Conservation (phyloP, 805 yeast genomes). For the Cyberlindnera lachancei region DNA sequence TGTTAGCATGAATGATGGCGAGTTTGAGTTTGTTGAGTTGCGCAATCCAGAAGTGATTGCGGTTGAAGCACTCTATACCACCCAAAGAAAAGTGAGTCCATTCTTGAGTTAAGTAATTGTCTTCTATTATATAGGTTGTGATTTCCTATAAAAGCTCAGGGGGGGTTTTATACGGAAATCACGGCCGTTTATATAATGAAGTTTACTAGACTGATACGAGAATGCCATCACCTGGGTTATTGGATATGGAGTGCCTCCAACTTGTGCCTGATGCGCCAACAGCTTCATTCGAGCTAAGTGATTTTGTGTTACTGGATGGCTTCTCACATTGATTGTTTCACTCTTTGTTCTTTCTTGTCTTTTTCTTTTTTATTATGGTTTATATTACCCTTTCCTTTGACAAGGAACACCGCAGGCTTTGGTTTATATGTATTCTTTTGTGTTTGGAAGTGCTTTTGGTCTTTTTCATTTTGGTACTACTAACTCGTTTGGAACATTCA, state of each 20-base stretch:
- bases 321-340: constrained; percentile 8
- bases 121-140: not conserved
- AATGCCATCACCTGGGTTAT: too few species aligned
- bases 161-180: not conserved
- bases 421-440: too few species aligned
- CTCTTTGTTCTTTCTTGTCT: not conserved
- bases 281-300: constrained; percentile 24
- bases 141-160: not conserved
- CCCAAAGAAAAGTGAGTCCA: not conserved
- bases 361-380: not conserved
- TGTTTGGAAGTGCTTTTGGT: too few species aligned
- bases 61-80: constrained; percentile 6
- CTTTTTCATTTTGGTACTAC: too few species aligned
- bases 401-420: too few species aligned
- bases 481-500: too few species aligned
- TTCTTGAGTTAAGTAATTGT: not conserved
- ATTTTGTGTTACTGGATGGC: constrained; percentile 21
- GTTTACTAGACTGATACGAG: too few species aligned
- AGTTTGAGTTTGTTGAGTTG: constrained; percentile 33
- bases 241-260: constrained; percentile 2
- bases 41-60: constrained; percentile 41
- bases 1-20: constrained; percentile 21
- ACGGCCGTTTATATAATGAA: too few species aligned
- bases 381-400: not conserved
- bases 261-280: constrained; percentile 28